Evolutionary conservation across 306 rosid genomes (phyloP).

Genomic region (Vigna trinervia): DNA sequence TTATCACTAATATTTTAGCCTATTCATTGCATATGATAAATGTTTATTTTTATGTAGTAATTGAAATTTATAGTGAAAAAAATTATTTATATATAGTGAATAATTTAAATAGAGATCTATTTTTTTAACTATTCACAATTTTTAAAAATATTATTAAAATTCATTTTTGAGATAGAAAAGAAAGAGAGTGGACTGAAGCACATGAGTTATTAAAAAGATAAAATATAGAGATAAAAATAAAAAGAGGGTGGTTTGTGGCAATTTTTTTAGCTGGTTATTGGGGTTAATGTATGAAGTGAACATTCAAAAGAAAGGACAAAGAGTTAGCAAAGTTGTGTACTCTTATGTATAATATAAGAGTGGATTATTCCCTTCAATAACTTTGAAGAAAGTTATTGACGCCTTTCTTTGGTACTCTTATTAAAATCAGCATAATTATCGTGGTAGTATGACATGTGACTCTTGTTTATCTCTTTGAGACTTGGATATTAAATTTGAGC

Average conservation of each 20-base stretch:
- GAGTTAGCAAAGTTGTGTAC: too few species aligned
- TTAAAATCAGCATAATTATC: slow-evolving; percentile 15
- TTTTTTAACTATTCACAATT: not conserved
- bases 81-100: not conserved
- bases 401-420: not conserved
- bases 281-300: not conserved
- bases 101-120: not conserved
- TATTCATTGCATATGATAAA: not conserved
- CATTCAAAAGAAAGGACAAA: not conserved
- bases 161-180: not conserved
- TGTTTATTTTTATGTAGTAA: not conserved
- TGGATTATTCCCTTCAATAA: not conserved
- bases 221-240: not conserved
- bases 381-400: slow-evolving; percentile 6
- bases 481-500: not conserved
- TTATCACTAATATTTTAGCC: not conserved
- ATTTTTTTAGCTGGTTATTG: not conserved
- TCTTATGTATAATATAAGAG: too few species aligned
- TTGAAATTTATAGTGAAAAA: not conserved
- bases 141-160: not conserved
- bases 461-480: not conserved
- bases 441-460: slow-evolving; percentile 1
- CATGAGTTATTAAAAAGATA: not conserved
- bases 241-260: not conserved
- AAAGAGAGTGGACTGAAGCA: not conserved